Base-by-base conservation (phyloP, 805 yeast genomes). In the Pichia exigua region DNA sequence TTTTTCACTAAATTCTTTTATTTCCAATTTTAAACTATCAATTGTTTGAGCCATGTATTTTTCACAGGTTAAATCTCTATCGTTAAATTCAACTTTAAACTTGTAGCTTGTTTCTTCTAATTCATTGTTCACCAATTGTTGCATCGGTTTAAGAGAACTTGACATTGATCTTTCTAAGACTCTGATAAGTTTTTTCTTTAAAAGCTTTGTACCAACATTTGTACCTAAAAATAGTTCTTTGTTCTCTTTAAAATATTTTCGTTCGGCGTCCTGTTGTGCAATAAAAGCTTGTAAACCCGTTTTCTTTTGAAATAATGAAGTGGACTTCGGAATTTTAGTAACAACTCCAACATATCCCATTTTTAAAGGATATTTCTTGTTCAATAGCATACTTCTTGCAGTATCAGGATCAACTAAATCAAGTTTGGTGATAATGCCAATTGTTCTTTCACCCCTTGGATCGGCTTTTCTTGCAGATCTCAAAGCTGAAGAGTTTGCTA, bases 291-390 rank as follows among this genome's bases (percentile, higher is more conserved):
- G 83, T 42, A 78, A 75, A 1, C 85, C 81, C 2, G 79, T 66
- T 52, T 71, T 72, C 55, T 84, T 73, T 52, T 78, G 66, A 66
- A 83, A 83, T 15, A 85, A 62, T 0, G 78, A 68, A 15, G 65
- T 62, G 11, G 59, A 50, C 45, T 51, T 54, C 62, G 71, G 96
- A 0, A 87, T 77, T 57, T 81, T 86, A 2, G 97, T 87, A 20
- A 95, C 85, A n/a, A 95, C 98, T 52, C 99, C 99, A 21, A 94
- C 98, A 65, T 94, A 94, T 0, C 99, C 99, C 96, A 94, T 87
- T 60, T 78, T 82, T 54, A 94, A 72, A 0, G 99, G 98, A 62
- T 95, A 95, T 61, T 83, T 87, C 57, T 77, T 81, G 67, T 92
- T 92, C 28, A 78, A 75, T 54, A 94, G 71, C 21, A 87, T 78